Percentiles rank a stretch among this genome's conserved stretches.
phyloP scores from a whole-genome alignment of 176 grass and related monocot species.

The Zoysia pacifica region DNA sequence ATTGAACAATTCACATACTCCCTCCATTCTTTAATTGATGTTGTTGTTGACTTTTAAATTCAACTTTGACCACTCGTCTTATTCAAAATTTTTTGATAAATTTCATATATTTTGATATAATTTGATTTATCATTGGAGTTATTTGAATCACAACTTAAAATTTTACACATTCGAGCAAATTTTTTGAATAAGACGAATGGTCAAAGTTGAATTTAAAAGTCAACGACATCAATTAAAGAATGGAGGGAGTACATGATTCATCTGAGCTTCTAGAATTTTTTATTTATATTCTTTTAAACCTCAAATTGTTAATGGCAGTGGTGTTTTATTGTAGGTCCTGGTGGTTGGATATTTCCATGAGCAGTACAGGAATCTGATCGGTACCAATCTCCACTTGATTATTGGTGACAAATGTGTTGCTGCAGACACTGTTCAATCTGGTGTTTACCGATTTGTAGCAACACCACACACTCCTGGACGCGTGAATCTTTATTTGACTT shows the following conservation, averaged over 20 bases:
- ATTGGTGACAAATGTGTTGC: constrained; percentile 64
- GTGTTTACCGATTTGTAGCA: constrained; percentile 65
- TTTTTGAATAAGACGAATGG: too few species aligned
- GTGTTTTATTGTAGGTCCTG: constrained; percentile 58
- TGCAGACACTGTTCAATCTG: constrained; percentile 67
- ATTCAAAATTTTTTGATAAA: too few species aligned
- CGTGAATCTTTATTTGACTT: constrained; percentile 74
- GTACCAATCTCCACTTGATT: constrained; percentile 56
- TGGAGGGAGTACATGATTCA: background rate
- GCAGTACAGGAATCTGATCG: constrained; percentile 53
- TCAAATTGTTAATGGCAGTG: constrained; percentile 33
- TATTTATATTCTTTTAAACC: constrained; percentile 18
- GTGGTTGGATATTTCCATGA: constrained; percentile 72
- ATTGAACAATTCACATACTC: constrained; percentile 1
- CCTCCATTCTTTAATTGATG: too few species aligned
- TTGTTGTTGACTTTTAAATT: too few species aligned
- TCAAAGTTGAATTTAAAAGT: too few species aligned
- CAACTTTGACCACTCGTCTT: too few species aligned
- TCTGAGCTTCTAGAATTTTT: constrained; percentile 5
- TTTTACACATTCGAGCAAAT: too few species aligned
- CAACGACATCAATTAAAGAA: too few species aligned
- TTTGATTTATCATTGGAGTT: too few species aligned
- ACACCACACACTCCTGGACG: constrained; percentile 61
- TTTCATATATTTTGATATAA: too few species aligned
- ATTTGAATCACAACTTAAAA: too few species aligned